Percentiles rank a stretch among this genome's conserved stretches.
Evolutionary conservation across 2,329 filamentous ascomycete genomes (phyloP).

Genomic region (Sporothrix protearum): DNA sequence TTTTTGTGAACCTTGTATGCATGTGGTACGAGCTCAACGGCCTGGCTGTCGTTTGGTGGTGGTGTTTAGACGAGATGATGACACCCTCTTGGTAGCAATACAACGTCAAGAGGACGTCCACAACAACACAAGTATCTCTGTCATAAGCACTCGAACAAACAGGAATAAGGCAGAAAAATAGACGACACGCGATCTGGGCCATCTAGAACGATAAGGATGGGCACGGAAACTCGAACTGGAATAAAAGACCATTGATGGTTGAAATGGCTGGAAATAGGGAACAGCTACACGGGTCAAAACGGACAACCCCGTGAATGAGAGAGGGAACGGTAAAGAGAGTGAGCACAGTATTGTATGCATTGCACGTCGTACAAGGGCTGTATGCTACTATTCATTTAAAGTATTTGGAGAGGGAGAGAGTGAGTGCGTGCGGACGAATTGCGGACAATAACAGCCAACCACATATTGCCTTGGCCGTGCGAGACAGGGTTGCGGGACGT

Average conservation of each 20-base stretch:
- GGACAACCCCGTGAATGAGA: background rate
- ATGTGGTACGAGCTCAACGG: background rate
- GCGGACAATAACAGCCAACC: background rate
- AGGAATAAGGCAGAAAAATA: background rate
- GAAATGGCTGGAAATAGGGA: background rate
- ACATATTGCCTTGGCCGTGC: background rate
- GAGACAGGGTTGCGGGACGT: constrained; percentile 5
- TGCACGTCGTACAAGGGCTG: too few species aligned
- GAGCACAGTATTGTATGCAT: background rate
- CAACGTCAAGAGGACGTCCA: too few species aligned
- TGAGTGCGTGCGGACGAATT: background rate
- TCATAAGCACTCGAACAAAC: background rate
- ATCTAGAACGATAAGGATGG: too few species aligned
- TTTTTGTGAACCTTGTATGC: background rate
- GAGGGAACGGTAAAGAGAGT: background rate
- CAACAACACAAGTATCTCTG: background rate
- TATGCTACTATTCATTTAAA: background rate
- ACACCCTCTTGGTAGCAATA: background rate
- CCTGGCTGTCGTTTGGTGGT: background rate
- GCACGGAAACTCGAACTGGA: background rate
- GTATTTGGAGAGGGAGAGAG: background rate
- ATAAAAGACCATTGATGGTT: background rate
- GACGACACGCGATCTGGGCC: background rate
- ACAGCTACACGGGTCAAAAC: background rate
- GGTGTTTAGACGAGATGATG: background rate